Base-by-base conservation (phyloP, 257 asterid species). In the Solanum clarkiae region DNA sequence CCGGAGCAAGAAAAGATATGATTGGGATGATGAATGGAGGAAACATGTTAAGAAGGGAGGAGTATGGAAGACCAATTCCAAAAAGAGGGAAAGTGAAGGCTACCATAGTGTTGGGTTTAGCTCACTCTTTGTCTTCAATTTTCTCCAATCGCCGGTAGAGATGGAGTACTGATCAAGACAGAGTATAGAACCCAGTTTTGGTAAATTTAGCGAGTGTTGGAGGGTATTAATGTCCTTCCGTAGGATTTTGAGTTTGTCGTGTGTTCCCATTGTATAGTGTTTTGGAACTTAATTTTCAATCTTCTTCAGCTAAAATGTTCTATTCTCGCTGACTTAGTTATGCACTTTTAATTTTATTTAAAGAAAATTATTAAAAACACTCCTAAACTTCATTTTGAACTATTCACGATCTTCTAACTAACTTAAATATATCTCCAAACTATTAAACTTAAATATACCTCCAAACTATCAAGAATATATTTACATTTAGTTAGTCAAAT, bases 31-130 rank as follows among this genome's bases (percentile, higher is more conserved):
- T 86, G 88, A 86, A 87, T 85, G 87, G 91, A 5, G 90, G 89
- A 15, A 83, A 80, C 32, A 80, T 85, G 68, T 24, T 15, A 29
- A 80, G 90, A 86, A 91, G 95, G 84, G 68, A 36, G 79, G 90
- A 77, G 51, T 88, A 89, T 70, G 85, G 92, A 26, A 89, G 95
- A 18, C 94, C 88, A 85, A 92, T 94, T 8, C 98, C 98, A 17
- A 92, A 54, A 84, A 89, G 98, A 84, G 97, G 98, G 54, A 93
- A 92, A 85, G 95, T 93, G 90, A 94, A 92, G 88, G 91, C 87
- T 60, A 92, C 93, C 22, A 93, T 93, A 16, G 95, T 94, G 0
- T 66, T 87, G 74, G 95, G 93, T 1, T 83, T 94, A 87, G 95
- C 93, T 56, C 94, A 91, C 26, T 91, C 97, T 59, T 11, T 91